Conservation (phyloP, 371 early-diverging fungal genomes). For the Quaeritorhiza haematococci region DNA sequence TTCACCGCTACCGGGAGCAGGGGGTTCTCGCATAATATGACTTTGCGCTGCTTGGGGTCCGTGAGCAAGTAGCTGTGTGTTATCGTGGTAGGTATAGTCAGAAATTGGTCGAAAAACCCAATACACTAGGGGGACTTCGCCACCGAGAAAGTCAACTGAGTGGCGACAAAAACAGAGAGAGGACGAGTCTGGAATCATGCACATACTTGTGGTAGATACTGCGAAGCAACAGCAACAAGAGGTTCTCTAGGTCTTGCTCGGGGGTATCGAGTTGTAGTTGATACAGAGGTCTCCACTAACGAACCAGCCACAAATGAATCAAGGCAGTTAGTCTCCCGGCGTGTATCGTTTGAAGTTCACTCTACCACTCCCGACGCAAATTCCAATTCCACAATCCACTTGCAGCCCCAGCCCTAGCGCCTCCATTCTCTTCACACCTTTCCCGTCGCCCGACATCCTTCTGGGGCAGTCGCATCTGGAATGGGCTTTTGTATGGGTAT, state of each 20-base stretch:
- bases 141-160: no score
- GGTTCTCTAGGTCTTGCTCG: not conserved
- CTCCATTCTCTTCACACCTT: constrained; percentile 7
- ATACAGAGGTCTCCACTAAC: no score
- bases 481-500: constrained; percentile 46
- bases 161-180: no score
- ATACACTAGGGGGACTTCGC: no score
- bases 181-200: no score
- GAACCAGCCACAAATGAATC: no score
- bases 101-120: no score
- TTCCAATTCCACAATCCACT: not conserved
- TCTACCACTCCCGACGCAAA: not conserved
- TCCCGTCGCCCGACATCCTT: constrained; percentile 14
- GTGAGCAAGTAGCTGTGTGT: constrained; percentile 6
- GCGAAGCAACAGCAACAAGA: not conserved
- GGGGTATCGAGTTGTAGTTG: no score
- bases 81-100: no score
- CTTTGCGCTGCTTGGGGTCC: constrained; percentile 70
- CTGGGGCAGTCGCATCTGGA: constrained; percentile 12
- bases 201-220: not conserved
- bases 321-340: no score
- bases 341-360: not conserved
- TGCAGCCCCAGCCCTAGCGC: not conserved
- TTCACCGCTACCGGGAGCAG: constrained; percentile 71
- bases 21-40: constrained; percentile 78